Evolutionary conservation across 2,329 filamentous ascomycete species (phyloP).

Genomic region (Cadophora gregata): DNA sequence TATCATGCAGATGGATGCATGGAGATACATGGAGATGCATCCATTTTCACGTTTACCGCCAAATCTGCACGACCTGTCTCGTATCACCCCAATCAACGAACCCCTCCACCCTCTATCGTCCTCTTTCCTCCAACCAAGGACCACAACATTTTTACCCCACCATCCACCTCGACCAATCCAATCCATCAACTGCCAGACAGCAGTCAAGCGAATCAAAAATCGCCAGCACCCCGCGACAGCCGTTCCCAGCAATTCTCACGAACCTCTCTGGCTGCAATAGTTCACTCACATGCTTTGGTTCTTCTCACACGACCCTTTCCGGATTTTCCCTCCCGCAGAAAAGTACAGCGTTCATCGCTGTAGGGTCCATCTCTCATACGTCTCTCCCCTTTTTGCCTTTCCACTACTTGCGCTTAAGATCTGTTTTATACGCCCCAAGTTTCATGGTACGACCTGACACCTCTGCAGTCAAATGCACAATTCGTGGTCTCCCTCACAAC

Average conservation of each 20-base stretch:
- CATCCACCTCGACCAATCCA: neutral
- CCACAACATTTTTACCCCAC: neutral
- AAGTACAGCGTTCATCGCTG: neutral
- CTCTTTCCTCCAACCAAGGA: neutral
- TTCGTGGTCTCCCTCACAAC: neutral
- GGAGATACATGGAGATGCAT: slow-evolving; percentile 15
- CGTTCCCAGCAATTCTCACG: neutral
- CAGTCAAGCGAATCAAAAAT: neutral
- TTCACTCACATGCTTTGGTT: neutral
- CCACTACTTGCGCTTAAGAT: neutral
- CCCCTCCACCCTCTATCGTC: neutral
- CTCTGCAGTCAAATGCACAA: neutral
- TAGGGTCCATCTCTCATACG: neutral
- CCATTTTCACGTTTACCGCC: slow-evolving; percentile 20
- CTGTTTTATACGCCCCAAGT: neutral
- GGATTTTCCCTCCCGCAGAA: neutral
- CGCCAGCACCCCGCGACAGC: neutral
- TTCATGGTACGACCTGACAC: neutral
- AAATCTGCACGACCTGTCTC: slow-evolving; percentile 12
- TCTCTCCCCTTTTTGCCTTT: neutral
- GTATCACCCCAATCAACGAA: slow-evolving; percentile 3
- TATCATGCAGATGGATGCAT: neutral
- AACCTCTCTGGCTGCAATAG: neutral
- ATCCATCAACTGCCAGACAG: neutral
- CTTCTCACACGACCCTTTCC: neutral